Evolutionary conservation across 805 yeast genomes (phyloP), one percentile per base, ranked within the genome.

Genomic region (Pichia scutulata): DNA sequence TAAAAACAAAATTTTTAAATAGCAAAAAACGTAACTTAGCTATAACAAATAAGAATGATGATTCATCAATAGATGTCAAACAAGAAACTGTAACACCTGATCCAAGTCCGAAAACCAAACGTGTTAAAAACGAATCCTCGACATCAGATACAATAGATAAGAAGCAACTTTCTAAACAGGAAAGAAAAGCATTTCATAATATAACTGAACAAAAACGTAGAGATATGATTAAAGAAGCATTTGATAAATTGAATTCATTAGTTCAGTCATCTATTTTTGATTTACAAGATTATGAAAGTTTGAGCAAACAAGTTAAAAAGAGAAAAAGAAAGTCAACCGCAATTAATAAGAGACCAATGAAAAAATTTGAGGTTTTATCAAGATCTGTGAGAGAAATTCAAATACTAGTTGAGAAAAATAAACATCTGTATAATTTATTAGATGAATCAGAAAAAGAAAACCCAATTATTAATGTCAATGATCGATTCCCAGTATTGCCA

Each of bases 131-230:
- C 19, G 37, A 33, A 33, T 4, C 19, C 10, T 5, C 3, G 16
- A n/a, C 4, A 33, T n/a, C 37, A 6, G 37, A 33, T 33, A n/a
- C 3, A 16, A 12, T 16, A 2, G 10, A 33, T 9, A 46, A 39
- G 22, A 25, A 37, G 12, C 33, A 60, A 18, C 60, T 70, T 23
- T 50, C 64, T 7, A 63, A 60, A 42, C 62, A 66, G 42, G 71
- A 71, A 52, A 68, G 65, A 50, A 58, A 70, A 43, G 46, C 55
- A 30, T 63, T 67, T 47, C 75, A 71, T 55, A 65, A 70, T 10
- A 57, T 63, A 22, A 64, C 70, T 23, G 75, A 71, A 55, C 72
- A 70, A 53, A 63, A 61, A 50, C 57, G 75, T 28, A 58, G 75
- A 42, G 57, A 60, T 39, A 56, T 62, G 49, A 71, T 72, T 23